A percentile compares a stretch with the other conserved stretches of the same genome.
Conservation (phyloP, 176 grass and related monocot species). For the Carex parvula region DNA sequence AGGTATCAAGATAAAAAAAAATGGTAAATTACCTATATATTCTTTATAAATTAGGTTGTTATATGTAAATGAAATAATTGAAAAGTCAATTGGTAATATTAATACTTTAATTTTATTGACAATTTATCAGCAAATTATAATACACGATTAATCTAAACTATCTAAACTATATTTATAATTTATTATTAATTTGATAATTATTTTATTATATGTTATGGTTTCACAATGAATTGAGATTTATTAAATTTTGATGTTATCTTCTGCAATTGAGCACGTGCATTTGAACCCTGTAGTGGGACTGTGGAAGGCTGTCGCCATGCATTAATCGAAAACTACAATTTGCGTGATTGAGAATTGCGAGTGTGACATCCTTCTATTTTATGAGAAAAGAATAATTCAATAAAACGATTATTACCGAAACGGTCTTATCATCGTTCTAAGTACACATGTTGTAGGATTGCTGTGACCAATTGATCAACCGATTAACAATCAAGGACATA, state of each 20-base stretch:
- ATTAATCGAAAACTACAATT: neutral
- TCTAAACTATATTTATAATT: neutral
- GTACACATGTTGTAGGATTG: neutral
- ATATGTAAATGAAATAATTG: no score
- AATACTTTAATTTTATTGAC: no score
- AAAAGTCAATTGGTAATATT: no score
- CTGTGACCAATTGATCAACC: neutral
- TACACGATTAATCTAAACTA: neutral
- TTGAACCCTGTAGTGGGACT: neutral
- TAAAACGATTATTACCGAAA: no score
- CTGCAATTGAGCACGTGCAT: constrained; percentile 1
- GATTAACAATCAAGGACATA: neutral
- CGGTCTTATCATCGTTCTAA: no score
- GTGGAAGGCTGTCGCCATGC: neutral
- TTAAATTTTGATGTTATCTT: neutral
- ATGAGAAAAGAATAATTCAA: neutral
- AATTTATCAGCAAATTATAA: neutral
- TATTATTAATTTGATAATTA: no score
- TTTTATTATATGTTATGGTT: no score
- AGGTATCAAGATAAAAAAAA: no score
- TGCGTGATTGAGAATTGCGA: neutral
- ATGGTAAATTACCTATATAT: no score
- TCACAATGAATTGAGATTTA: neutral
- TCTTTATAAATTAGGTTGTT: no score
- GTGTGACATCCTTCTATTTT: neutral